phyloP scores from a whole-genome alignment of 306 rosid species.

The Clitoria ternatea region DNA sequence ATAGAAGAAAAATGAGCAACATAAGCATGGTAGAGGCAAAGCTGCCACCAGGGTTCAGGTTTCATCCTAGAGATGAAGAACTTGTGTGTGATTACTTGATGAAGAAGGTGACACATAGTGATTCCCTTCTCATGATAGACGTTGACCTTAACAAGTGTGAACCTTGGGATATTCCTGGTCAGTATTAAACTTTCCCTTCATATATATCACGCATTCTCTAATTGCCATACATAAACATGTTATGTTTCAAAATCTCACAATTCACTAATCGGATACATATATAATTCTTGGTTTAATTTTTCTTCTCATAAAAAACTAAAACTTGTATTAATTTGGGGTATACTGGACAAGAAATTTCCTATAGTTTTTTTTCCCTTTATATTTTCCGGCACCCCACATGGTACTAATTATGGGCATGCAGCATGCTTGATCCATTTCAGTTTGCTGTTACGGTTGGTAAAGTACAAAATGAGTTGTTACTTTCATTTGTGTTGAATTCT shows the following conservation, averaged over 20 bases:
- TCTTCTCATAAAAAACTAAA: background rate
- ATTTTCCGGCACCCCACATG: slow-evolving; percentile 1
- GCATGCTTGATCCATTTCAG: slow-evolving; percentile 19
- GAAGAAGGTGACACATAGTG: slow-evolving; percentile 50
- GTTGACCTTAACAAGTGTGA: slow-evolving; percentile 96
- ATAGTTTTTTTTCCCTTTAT: background rate
- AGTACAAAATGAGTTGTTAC: slow-evolving; percentile 31
- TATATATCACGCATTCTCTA: slow-evolving; percentile 16
- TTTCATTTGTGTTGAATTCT: slow-evolving; percentile 23
- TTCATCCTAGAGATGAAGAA: slow-evolving; percentile 94
- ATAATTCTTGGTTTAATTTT: background rate
- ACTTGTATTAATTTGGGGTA: background rate
- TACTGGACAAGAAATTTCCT: background rate
- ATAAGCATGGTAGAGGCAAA: slow-evolving; percentile 85
- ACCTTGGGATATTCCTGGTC: slow-evolving; percentile 98
- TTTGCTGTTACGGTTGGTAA: slow-evolving; percentile 24
- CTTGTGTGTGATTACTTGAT: slow-evolving; percentile 84
- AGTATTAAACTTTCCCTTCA: background rate
- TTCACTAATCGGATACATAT: background rate
- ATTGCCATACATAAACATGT: background rate
- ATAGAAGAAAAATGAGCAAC: slow-evolving; percentile 48
- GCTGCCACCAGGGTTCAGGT: slow-evolving; percentile 89
- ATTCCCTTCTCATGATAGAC: slow-evolving; percentile 66
- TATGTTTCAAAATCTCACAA: background rate
- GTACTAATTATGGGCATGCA: background rate